Conservation (phyloP, 805 yeast species). For the Phaffomyces opuntiae region DNA sequence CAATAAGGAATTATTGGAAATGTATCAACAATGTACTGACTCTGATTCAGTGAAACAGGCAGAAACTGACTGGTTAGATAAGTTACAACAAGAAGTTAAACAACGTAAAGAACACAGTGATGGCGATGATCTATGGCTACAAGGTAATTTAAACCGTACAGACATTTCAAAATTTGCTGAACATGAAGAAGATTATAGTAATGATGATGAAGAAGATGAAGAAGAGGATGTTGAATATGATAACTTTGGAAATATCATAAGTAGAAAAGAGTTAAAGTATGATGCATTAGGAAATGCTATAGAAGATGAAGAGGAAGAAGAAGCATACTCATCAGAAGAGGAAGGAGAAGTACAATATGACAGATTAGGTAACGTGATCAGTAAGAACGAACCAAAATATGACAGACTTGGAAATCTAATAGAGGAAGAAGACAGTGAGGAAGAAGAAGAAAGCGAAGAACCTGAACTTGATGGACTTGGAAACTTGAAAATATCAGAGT, state of each 20-base stretch:
- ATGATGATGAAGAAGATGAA: slow-evolving; percentile 13
- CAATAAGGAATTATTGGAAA: slow-evolving; percentile 67
- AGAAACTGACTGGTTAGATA: slow-evolving; percentile 67
- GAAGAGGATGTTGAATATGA: slow-evolving; percentile 16
- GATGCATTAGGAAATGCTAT: slow-evolving; percentile 20
- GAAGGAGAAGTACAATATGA: neutral
- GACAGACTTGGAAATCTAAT: no score
- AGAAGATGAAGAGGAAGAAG: slow-evolving; percentile 4
- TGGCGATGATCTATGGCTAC: slow-evolving; percentile 60
- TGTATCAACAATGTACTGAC: slow-evolving; percentile 78
- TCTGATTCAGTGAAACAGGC: slow-evolving; percentile 64
- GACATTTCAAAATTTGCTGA: slow-evolving; percentile 15
- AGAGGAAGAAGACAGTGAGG: slow-evolving; percentile 7
- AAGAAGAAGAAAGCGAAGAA: slow-evolving; percentile 8
- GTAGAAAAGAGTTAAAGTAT: neutral
- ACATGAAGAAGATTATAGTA: slow-evolving; percentile 18
- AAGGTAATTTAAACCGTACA: slow-evolving; percentile 68
- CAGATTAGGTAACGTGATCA: no score
- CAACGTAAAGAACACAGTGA: slow-evolving; percentile 50
- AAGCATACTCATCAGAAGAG: neutral
- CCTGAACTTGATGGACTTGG: slow-evolving; percentile 18
- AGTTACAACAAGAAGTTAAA: slow-evolving; percentile 57
- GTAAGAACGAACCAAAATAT: no score
- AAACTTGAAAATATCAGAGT: slow-evolving; percentile 8
- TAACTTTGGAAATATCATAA: slow-evolving; percentile 7